Percentiles rank a stretch among this genome's conserved stretches.
Conservation (phyloP, 805 yeast species). For the Kodamaea laetipori region DNA sequence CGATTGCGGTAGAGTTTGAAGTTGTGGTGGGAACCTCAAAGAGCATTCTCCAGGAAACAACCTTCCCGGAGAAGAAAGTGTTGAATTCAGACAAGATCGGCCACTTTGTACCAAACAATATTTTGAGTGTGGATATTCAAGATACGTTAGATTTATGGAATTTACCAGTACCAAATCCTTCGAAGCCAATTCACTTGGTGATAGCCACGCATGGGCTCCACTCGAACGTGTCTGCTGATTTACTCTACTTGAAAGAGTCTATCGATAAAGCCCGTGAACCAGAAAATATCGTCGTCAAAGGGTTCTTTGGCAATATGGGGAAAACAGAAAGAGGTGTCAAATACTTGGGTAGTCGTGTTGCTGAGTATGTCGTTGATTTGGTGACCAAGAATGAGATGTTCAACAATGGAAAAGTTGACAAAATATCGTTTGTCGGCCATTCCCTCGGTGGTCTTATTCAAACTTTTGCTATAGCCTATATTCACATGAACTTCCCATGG, state of each 20-base stretch:
- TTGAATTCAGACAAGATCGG: constrained; percentile 31
- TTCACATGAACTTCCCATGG: constrained; percentile 66
- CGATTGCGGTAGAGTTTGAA: constrained; percentile 69
- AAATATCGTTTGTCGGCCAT: constrained; percentile 87
- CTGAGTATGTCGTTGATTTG: constrained; percentile 65
- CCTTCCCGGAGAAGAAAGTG: constrained; percentile 24
- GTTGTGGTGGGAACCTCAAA: constrained; percentile 55
- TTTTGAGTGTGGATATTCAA: constrained; percentile 51
- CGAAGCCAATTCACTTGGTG: constrained; percentile 76
- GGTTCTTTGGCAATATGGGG: constrained; percentile 80
- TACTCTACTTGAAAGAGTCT: constrained; percentile 82
- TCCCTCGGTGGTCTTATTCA: constrained; percentile 93
- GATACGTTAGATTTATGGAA: constrained; percentile 79
- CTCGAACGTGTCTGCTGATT: constrained; percentile 86
- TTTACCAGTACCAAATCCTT: constrained; percentile 50
- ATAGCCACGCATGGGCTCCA: constrained; percentile 90
- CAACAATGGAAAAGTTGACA: constrained; percentile 44
- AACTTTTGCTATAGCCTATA: constrained; percentile 84
- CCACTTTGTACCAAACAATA: constrained; percentile 23
- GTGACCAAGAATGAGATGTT: constrained; percentile 44
- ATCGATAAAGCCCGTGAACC: constrained; percentile 55
- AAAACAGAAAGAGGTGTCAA: constrained; percentile 88
- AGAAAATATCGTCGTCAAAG: constrained; percentile 77
- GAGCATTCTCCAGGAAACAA: constrained; percentile 34
- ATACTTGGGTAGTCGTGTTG: constrained; percentile 80